A percentile compares a stretch with the other conserved stretches of the same genome.
phyloP scores from a whole-genome alignment of 116 monocot genomes.

The Dioscorea cayenensis region DNA sequence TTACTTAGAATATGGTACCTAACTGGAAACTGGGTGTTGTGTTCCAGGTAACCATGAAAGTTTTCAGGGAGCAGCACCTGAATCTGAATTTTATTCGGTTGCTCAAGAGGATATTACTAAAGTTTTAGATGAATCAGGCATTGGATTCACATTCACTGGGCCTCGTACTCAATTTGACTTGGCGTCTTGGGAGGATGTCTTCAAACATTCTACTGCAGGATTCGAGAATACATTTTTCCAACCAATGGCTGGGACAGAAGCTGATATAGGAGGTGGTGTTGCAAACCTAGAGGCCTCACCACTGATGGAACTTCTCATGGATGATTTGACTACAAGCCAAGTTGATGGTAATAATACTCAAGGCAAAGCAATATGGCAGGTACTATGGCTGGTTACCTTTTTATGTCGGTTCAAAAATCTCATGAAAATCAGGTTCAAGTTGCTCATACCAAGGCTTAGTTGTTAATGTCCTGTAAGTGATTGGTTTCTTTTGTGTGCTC shows the following conservation, averaged over 20 bases:
- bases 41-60: conserved; percentile 37
- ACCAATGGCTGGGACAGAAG: conserved; percentile 14
- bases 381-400: conserved; percentile 5
- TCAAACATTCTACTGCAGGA: conserved; percentile 23
- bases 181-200: conserved; percentile 41
- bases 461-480: background rate
- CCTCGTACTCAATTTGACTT: conserved; percentile 35
- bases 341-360: conserved; percentile 12
- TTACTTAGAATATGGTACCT: conserved; percentile 2
- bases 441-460: background rate
- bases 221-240: conserved; percentile 26
- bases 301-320: conserved; percentile 14
- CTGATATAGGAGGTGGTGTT: conserved; percentile 14
- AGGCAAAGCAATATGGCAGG: conserved; percentile 36
- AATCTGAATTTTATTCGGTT: conserved; percentile 36
- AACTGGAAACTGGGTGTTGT: background rate
- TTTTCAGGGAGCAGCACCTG: conserved; percentile 20
- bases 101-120: conserved; percentile 36
- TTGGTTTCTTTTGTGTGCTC: too few relatives aligned
- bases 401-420: background rate
- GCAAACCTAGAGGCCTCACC: conserved; percentile 10
- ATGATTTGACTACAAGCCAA: conserved; percentile 17
- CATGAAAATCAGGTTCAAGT: background rate
- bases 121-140: conserved; percentile 29
- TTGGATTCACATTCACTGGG: conserved; percentile 28